phyloP scores from a whole-genome alignment of 1,284 basidiomycete genomes.

The Melanopsichium pennsylvanicum region DNA sequence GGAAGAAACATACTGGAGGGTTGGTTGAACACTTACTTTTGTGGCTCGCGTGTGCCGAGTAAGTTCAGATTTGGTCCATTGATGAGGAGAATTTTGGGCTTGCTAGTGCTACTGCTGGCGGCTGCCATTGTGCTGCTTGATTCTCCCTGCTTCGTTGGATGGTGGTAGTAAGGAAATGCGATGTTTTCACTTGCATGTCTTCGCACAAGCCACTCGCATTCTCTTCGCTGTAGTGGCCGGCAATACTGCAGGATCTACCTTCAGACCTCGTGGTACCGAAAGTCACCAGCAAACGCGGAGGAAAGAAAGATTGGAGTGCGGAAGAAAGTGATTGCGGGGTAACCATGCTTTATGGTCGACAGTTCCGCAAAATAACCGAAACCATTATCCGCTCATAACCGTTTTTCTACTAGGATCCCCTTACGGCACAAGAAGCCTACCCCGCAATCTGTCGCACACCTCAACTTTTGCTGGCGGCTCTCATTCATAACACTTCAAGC shows the following conservation, averaged over 20 bases:
- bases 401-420: background rate
- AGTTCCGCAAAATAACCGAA: conserved; percentile 3
- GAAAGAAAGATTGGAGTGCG: background rate
- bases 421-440: background rate
- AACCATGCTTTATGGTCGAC: background rate
- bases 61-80: conserved; percentile 66
- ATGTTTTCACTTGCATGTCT: too few relatives aligned
- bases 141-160: too few relatives aligned
- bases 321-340: conserved; percentile 15
- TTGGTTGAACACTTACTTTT: conserved; percentile 60
- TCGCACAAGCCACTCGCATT: too few relatives aligned
- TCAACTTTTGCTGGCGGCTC: too few relatives aligned
- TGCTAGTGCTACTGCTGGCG: background rate
- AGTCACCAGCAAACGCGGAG: too few relatives aligned
- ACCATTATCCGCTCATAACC: conserved; percentile 7
- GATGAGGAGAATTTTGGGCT: conserved; percentile 37
- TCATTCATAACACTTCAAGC: too few relatives aligned
- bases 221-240: too few relatives aligned
- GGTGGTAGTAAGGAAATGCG: too few relatives aligned
- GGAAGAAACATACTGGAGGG: too few relatives aligned
- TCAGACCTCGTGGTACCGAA: background rate
- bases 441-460: conserved; percentile 1
- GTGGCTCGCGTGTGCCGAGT: conserved; percentile 65
- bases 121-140: background rate
- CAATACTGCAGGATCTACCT: too few relatives aligned